These are phyloP conservation scores for Collariella sp. DNA, from an alignment of 495 filamentous ascomycete species.

Conservation along the genomic window DNA sequence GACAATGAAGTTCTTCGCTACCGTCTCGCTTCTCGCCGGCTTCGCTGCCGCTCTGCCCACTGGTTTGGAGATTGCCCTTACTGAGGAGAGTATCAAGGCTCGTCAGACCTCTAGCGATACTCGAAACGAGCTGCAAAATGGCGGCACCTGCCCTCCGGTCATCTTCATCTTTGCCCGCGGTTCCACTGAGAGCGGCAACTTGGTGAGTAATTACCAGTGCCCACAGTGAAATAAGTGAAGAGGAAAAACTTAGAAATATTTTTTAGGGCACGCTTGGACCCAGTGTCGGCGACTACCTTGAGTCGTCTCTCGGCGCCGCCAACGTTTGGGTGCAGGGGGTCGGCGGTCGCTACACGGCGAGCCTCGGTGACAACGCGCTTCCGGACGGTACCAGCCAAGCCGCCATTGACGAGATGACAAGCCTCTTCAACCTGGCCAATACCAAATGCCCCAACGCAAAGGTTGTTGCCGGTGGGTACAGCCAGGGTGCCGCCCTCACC, in stretches of 20 bases:
- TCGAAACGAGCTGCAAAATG: constrained; percentile 2
- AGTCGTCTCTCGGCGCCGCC: no score
- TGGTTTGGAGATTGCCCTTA: background rate
- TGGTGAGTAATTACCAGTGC: constrained; percentile 29
- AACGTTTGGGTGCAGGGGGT: constrained; percentile 29
- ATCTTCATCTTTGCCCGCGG: constrained; percentile 46
- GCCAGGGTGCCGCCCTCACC: constrained; percentile 50
- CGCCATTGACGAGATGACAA: constrained; percentile 29
- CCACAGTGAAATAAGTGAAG: no score
- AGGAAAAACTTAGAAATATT: no score
- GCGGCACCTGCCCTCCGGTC: constrained; percentile 32
- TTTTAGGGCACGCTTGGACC: no score
- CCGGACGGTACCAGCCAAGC: constrained; percentile 27
- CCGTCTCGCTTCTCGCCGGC: constrained; percentile 1
- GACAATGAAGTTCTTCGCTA: constrained; percentile 12
- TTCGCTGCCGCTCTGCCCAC: constrained; percentile 1
- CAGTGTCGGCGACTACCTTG: no score
- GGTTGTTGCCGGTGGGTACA: constrained; percentile 32
- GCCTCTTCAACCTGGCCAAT: constrained; percentile 26
- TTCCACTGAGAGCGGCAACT: constrained; percentile 37
- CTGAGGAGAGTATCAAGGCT: background rate
- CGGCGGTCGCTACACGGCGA: constrained; percentile 28
- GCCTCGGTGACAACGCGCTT: constrained; percentile 28
- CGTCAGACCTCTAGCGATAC: background rate
- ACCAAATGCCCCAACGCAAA: constrained; percentile 29